These are phyloP conservation scores for Naganishia albida DNA, from an alignment of 1,284 basidiomycete genomes.

Conservation along the genomic window DNA sequence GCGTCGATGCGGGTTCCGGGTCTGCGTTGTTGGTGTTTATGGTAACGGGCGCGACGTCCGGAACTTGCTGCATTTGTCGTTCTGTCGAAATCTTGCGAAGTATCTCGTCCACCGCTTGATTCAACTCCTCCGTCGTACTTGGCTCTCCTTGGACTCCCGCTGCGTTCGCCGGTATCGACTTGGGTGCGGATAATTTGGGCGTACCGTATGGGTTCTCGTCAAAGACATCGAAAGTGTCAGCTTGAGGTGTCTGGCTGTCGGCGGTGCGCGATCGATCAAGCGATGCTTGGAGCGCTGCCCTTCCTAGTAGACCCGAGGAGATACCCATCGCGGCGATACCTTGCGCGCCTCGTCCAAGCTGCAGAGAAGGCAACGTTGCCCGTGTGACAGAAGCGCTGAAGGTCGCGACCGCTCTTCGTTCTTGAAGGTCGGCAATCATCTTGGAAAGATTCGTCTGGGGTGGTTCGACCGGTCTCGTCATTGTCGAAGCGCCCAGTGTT, in stretches of 20 bases:
- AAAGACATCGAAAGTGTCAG: background rate
- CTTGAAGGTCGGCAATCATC: constrained; percentile 33
- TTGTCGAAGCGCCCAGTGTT: constrained; percentile 21
- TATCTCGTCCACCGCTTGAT: constrained; percentile 24
- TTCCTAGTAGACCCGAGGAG: constrained; percentile 20
- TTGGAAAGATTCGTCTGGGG: constrained; percentile 29
- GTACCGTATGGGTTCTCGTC: constrained; percentile 5
- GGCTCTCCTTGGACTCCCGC: background rate
- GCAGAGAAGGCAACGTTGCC: constrained; percentile 16
- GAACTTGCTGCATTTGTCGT: constrained; percentile 20
- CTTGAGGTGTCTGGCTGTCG: background rate
- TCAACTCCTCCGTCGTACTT: constrained; percentile 24
- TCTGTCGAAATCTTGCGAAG: constrained; percentile 25
- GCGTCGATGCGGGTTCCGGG: background rate
- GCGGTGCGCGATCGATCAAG: constrained; percentile 2
- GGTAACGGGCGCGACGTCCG: background rate
- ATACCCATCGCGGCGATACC: constrained; percentile 24
- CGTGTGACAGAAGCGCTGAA: constrained; percentile 22
- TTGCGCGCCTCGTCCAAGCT: constrained; percentile 21
- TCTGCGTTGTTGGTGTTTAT: background rate
- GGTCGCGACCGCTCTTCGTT: constrained; percentile 33
- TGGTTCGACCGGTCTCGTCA: constrained; percentile 12
- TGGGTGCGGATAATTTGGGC: background rate
- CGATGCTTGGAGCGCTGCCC: constrained; percentile 15
- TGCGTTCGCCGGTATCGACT: background rate